Conservation (phyloP, 306 rosid species). For the Citrullus amarus region DNA sequence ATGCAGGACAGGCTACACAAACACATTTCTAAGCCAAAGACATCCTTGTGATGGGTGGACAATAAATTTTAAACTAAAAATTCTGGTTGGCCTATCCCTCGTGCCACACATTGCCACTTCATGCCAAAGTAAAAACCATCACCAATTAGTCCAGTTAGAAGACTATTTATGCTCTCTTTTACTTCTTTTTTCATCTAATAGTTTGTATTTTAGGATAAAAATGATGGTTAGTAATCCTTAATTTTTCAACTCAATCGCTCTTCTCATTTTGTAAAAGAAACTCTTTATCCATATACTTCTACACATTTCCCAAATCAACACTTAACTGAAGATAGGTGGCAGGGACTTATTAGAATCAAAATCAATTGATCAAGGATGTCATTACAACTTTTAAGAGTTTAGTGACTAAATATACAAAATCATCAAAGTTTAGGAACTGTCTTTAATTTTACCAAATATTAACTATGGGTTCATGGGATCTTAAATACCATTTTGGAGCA, state of each 20-base stretch:
- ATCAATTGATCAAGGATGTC: background rate
- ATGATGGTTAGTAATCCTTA: background rate
- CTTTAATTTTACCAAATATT: background rate
- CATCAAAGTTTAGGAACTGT: background rate
- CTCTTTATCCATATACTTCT: background rate
- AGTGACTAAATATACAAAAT: background rate
- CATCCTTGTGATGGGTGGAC: background rate
- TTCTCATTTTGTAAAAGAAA: too few relatives aligned
- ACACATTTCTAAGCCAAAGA: background rate
- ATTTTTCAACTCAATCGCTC: background rate
- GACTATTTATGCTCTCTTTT: background rate
- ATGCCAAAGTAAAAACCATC: background rate
- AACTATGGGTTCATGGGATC: background rate
- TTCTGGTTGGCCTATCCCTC: background rate
- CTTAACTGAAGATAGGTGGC: background rate
- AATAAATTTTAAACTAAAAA: background rate
- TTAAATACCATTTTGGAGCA: background rate
- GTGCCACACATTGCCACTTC: background rate
- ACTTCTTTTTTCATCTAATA: background rate
- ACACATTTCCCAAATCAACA: background rate
- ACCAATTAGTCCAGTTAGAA: background rate
- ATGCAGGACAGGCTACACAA: background rate
- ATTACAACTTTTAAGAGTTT: background rate
- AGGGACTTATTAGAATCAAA: background rate
- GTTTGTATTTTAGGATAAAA: background rate